A percentile compares a stretch with the other conserved stretches of the same genome.
Conservation (phyloP, 78 protist genomes). For the Dictyostelium capitatum region DNA sequence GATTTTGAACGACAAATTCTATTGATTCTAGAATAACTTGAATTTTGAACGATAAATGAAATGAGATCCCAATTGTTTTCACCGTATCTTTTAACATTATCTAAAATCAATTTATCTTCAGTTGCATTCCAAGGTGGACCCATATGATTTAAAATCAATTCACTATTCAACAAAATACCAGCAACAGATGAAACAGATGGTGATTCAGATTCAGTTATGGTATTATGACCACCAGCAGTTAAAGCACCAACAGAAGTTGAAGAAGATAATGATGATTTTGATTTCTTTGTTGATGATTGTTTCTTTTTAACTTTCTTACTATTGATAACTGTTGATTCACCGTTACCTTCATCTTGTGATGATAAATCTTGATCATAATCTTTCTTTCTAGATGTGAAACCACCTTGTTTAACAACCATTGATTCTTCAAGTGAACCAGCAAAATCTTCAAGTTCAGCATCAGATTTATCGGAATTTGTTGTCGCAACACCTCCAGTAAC, state of each 20-base stretch:
- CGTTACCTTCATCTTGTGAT: slow-evolving; percentile 22
- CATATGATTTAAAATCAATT: slow-evolving; percentile 15
- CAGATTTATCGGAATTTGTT: not conserved
- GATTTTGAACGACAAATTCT: slow-evolving; percentile 15
- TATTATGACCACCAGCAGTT: not conserved
- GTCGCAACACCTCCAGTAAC: not conserved
- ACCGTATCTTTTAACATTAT: slow-evolving; percentile 40
- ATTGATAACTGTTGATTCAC: not conserved
- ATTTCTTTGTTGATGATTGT: too few species aligned
- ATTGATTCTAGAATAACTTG: not conserved
- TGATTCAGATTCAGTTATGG: not conserved
- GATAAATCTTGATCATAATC: slow-evolving; percentile 8
- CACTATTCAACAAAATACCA: not conserved
- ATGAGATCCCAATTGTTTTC: slow-evolving; percentile 76
- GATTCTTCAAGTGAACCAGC: slow-evolving; percentile 47
- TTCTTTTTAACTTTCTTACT: not conserved
- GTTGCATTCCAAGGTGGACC: slow-evolving; percentile 66
- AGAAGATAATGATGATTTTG: too few species aligned
- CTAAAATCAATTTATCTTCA: slow-evolving; percentile 64
- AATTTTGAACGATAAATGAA: slow-evolving; percentile 8
- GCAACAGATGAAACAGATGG: not conserved
- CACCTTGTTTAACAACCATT: not conserved
- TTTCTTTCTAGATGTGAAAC: not conserved
- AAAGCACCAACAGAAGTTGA: not conserved
- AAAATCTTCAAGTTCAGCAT: slow-evolving; percentile 66